Percentiles rank a stretch among this genome's conserved stretches.
phyloP scores from a whole-genome alignment of 305 asterid genomes.

The Fraxinus baroniana region DNA sequence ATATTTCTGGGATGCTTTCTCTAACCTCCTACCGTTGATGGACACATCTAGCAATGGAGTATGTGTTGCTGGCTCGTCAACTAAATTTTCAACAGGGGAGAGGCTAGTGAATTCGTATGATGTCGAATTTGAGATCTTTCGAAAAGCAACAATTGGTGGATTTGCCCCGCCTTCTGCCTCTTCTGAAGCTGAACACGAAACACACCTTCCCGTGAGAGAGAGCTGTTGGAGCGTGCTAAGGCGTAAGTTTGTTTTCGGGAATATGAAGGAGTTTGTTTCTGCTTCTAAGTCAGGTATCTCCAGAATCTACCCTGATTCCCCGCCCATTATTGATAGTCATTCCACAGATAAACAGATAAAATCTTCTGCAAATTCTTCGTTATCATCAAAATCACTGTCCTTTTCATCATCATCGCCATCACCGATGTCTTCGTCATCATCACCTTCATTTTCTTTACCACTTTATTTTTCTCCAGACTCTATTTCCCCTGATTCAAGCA shows the following conservation, averaged over 20 bases:
- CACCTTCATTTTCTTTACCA: constrained; percentile 57
- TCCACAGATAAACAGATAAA: constrained; percentile 18
- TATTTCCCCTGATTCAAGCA: constrained; percentile 41
- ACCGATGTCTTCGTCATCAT: constrained; percentile 11
- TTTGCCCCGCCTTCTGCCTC: constrained; percentile 75
- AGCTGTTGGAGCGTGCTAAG: constrained; percentile 77
- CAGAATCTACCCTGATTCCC: constrained; percentile 45
- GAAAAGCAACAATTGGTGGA: constrained; percentile 73
- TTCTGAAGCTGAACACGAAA: constrained; percentile 62
- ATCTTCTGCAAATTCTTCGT: constrained; percentile 25
- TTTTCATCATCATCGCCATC: constrained; percentile 30
- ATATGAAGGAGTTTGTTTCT: constrained; percentile 50
- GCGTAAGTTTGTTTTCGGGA: constrained; percentile 47
- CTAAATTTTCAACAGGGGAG: constrained; percentile 30
- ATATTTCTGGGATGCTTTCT: constrained; percentile 70
- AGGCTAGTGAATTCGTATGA: constrained; percentile 61
- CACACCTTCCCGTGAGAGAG: constrained; percentile 68
- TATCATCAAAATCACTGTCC: constrained; percentile 24
- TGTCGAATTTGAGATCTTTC: constrained; percentile 78
- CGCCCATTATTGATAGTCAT: constrained; percentile 13
- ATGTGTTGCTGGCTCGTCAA: constrained; percentile 27
- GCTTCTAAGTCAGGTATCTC: constrained; percentile 40
- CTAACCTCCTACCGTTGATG: constrained; percentile 46
- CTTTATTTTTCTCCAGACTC: constrained; percentile 51
- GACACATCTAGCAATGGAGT: constrained; percentile 31